These are phyloP conservation scores for Elongisporangium prolatum DNA, from an alignment of 352 stramenopile genomes.

Conservation along the genomic window DNA sequence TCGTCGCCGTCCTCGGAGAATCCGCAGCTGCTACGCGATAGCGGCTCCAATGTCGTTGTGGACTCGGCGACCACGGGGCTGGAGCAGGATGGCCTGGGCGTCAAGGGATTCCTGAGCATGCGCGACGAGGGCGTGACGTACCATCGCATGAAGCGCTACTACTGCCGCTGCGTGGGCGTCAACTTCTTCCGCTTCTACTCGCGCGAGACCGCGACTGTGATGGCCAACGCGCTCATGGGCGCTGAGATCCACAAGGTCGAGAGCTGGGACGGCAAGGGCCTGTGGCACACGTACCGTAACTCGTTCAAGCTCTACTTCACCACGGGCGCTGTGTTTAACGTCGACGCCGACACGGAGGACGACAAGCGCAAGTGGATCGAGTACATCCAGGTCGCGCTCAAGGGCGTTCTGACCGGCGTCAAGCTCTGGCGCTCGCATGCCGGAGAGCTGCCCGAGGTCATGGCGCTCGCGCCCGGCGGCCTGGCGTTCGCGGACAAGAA, in stretches of 20 bases:
- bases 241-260: conserved; percentile 76
- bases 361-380: conserved; percentile 77
- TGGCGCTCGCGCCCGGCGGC: conserved; percentile 47
- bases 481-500: conserved; percentile 67
- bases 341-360: conserved; percentile 73
- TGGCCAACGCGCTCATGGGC: conserved; percentile 61
- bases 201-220: conserved; percentile 46
- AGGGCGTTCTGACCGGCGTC: conserved; percentile 25
- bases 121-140: conserved; percentile 80
- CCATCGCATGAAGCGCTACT: conserved; percentile 85
- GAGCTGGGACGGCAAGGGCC: conserved; percentile 78
- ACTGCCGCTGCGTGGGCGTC: conserved; percentile 72
- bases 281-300: conserved; percentile 78
- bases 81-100: conserved; percentile 57
- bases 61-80: conserved; percentile 16
- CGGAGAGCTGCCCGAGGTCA: conserved; percentile 27
- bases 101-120: conserved; percentile 78
- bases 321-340: conserved; percentile 69
- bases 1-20: not conserved
- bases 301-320: conserved; percentile 84
- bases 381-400: conserved; percentile 66
- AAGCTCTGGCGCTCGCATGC: conserved; percentile 34
- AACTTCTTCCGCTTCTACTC: conserved; percentile 76
- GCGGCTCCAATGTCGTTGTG: conserved; percentile 1
- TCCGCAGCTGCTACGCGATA: not conserved